Evolutionary conservation across 768 basidiomycete genomes (phyloP).

Genomic region (Lactifluus subvellereus): DNA sequence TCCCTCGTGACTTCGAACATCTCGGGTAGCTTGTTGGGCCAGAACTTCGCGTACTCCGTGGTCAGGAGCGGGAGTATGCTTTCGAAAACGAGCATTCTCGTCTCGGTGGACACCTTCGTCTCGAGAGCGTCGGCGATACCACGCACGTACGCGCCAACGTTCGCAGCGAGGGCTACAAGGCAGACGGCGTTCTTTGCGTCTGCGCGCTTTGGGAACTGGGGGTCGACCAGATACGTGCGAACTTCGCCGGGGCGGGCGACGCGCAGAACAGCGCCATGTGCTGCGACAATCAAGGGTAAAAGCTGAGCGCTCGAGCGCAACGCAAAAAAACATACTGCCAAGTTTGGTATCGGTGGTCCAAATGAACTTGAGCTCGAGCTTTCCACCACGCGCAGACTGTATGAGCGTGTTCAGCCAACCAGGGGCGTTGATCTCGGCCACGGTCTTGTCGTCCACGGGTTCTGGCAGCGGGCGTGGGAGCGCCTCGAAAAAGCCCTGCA

Average conservation of each 20-base stretch:
- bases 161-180: conserved; percentile 58
- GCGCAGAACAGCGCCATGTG: conserved; percentile 59
- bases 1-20: conserved; percentile 40
- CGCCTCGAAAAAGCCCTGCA: conserved; percentile 58
- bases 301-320: neutral
- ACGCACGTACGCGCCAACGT: conserved; percentile 52
- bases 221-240: conserved; percentile 57
- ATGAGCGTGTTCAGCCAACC: conserved; percentile 48
- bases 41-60: conserved; percentile 42
- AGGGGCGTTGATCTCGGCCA: conserved; percentile 48
- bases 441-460: conserved; percentile 40
- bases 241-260: conserved; percentile 48
- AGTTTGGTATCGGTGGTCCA: conserved; percentile 39
- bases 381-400: conserved; percentile 48
- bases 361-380: conserved; percentile 39
- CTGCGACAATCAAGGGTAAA: conserved; percentile 30
- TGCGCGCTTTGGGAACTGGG: conserved; percentile 49
- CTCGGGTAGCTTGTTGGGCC: conserved; percentile 34
- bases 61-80: conserved; percentile 42
- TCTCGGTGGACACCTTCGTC: conserved; percentile 40
- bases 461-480: conserved; percentile 63
- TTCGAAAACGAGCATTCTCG: conserved; percentile 41
- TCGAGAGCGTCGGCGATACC: conserved; percentile 39
- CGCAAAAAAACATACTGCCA: conserved; percentile 37
- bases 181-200: conserved; percentile 70